These are phyloP conservation scores for Candida nanaspora DNA, from an alignment of 805 yeast genomes.

Conservation along the genomic window DNA sequence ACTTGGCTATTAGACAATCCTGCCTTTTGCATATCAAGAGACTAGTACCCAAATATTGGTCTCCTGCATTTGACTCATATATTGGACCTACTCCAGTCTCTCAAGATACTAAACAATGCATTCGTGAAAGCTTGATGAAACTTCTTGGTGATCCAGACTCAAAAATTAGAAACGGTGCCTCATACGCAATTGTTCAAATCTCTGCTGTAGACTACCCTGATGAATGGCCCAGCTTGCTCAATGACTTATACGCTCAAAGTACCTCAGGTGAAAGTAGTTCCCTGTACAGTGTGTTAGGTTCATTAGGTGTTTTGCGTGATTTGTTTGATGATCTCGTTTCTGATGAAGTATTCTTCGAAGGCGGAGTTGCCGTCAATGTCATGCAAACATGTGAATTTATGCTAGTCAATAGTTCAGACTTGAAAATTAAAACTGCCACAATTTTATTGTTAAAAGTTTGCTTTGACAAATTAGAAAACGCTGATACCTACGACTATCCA, in stretches of 20 bases:
- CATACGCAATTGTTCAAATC: conserved; percentile 74
- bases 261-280: conserved; percentile 18
- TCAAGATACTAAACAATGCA: conserved; percentile 40
- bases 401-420: conserved; percentile 18
- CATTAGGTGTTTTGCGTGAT: conserved; percentile 59
- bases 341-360: conserved; percentile 80
- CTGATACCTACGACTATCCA: conserved; percentile 35
- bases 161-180: conserved; percentile 58
- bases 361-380: conserved; percentile 54
- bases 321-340: conserved; percentile 80
- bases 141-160: conserved; percentile 43
- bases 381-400: conserved; percentile 42
- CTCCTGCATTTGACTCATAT: conserved; percentile 72
- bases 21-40: conserved; percentile 61
- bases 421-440: conserved; percentile 39
- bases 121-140: conserved; percentile 45
- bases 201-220: conserved; percentile 91
- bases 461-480: conserved; percentile 43
- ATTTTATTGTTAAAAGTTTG: conserved; percentile 47
- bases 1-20: conserved; percentile 46
- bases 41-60: conserved; percentile 71
- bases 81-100: conserved; percentile 53
- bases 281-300: conserved; percentile 38
- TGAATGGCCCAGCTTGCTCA: conserved; percentile 79
- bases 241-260: conserved; percentile 37